Conservation (phyloP, 768 basidiomycete species). For the Exidia glandulosa region DNA sequence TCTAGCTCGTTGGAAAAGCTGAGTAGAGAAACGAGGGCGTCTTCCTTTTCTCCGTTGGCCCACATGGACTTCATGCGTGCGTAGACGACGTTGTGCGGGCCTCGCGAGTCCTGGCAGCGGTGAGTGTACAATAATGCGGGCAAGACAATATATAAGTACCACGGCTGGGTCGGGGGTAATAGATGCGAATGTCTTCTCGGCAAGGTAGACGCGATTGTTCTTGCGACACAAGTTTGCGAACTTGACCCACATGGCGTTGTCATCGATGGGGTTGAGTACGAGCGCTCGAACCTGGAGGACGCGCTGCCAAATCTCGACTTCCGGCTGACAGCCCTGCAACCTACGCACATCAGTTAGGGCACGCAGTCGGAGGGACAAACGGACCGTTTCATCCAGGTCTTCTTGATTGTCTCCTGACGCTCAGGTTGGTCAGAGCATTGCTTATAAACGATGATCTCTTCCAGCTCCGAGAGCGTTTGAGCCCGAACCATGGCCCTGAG, state of each 20-base stretch:
- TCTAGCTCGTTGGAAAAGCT: conserved; percentile 67
- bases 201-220: conserved; percentile 85
- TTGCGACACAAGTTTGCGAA: conserved; percentile 97
- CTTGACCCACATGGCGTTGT: conserved; percentile 97
- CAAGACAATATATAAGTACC: neutral
- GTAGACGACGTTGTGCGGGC: conserved; percentile 92
- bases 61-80: conserved; percentile 94
- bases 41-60: conserved; percentile 70
- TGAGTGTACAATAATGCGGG: conserved; percentile 32
- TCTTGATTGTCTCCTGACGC: conserved; percentile 78
- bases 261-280: conserved; percentile 86
- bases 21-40: conserved; percentile 73
- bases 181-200: conserved; percentile 94
- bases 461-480: conserved; percentile 95
- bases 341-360: conserved; percentile 28
- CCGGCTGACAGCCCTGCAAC: conserved; percentile 90
- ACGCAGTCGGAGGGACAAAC: conserved; percentile 8
- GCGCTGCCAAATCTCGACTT: conserved; percentile 98
- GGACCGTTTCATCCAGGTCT: conserved; percentile 96
- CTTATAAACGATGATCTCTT: conserved; percentile 95
- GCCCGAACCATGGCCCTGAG: conserved; percentile 87
- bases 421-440: conserved; percentile 89
- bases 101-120: conserved; percentile 17
- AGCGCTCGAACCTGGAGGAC: conserved; percentile 92
- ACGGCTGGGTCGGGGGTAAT: conserved; percentile 44